Base-by-base conservation (phyloP, 345 rosid genomes). In the Firmiana major region DNA sequence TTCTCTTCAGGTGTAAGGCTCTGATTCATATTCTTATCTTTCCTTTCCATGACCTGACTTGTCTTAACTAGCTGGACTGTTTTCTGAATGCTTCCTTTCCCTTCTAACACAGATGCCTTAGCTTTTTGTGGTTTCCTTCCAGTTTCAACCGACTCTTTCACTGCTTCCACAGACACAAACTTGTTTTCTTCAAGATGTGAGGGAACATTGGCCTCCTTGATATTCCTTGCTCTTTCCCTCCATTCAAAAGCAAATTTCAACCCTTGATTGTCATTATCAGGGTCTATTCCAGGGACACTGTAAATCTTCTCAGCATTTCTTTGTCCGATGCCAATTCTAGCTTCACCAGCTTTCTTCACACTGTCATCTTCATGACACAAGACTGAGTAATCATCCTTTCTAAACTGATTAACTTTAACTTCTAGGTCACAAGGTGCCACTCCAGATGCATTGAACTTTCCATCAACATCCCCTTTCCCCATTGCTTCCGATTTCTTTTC, bases 1-100 rank as follows among this genome's bases (percentile, higher is more conserved):
- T 81, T 91, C 62, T 80, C 90, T 64, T 85, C 89, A 54, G 82
- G 57, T 75, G 73, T 28, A 19, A 22, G 75, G n/a, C 81, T 83
- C 57, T 74, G 83, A 68, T 73, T 64, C 31, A 79, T 21, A 51
- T 77, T 85, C 74, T 83, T 86, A 63, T 82, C 81, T 80, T 81
- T 87, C 74, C 79, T 83, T 75, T 83, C 89, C 3, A 64, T 43
- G 45, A 45, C 58, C 71, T 77, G 81, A 74, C 42, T 76, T 28
- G 57, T 72, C 78, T 79, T 71, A 62, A 81, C 85, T 58, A 51
- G 82, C 72, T 83, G 87, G 36, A 79, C 79, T 45, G 81, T 76
- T 85, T 71, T 71, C 21, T 74, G 81, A 49, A 63, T 55, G 70
- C 79, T 85, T 79, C 83, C 83, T 74, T 79, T 77, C 46, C 67